Percentiles rank a stretch among this genome's conserved stretches.
Conservation (phyloP, 805 yeast species). For the Suhomyces xylopsoci region DNA sequence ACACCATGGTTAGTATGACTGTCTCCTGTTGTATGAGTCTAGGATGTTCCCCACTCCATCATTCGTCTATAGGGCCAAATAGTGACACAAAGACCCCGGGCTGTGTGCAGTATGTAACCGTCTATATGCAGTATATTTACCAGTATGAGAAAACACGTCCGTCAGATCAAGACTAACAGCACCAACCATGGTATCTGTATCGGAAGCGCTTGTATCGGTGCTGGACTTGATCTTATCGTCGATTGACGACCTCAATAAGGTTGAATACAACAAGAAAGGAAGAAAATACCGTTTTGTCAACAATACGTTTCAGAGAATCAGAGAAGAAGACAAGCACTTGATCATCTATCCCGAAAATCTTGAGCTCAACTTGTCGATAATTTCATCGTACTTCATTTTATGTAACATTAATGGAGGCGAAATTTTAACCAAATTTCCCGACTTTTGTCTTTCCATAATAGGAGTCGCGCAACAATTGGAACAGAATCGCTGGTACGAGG, state of each 20-base stretch:
- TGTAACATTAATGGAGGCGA: conserved; percentile 33
- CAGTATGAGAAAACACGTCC: not conserved
- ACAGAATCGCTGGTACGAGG: conserved; percentile 47
- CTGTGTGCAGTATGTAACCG: not conserved
- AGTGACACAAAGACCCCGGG: not conserved
- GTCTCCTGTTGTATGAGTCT: too few relatives aligned
- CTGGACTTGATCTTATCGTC: conserved; percentile 35
- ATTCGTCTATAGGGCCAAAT: not conserved
- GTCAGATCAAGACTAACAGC: not conserved
- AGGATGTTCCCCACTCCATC: not conserved
- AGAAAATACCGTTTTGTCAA: conserved; percentile 48
- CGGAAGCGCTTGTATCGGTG: conserved; percentile 36
- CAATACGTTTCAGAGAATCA: conserved; percentile 46
- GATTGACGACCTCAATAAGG: conserved; percentile 30
- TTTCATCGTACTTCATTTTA: conserved; percentile 45
- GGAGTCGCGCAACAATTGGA: conserved; percentile 52
- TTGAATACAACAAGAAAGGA: conserved; percentile 43
- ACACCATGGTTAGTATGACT: not conserved
- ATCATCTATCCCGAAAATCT: conserved; percentile 33
- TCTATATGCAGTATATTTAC: not conserved
- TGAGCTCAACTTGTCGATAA: conserved; percentile 31
- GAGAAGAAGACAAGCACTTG: conserved; percentile 48
- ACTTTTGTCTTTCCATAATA: conserved; percentile 46
- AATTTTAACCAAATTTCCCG: conserved; percentile 32
- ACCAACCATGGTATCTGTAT: conserved; percentile 6